A percentile compares a stretch with the other conserved stretches of the same genome.
These are phyloP conservation scores for Uronychia setigera DNA, from an alignment of 73 alveolate genomes.

Conservation along the genomic window DNA sequence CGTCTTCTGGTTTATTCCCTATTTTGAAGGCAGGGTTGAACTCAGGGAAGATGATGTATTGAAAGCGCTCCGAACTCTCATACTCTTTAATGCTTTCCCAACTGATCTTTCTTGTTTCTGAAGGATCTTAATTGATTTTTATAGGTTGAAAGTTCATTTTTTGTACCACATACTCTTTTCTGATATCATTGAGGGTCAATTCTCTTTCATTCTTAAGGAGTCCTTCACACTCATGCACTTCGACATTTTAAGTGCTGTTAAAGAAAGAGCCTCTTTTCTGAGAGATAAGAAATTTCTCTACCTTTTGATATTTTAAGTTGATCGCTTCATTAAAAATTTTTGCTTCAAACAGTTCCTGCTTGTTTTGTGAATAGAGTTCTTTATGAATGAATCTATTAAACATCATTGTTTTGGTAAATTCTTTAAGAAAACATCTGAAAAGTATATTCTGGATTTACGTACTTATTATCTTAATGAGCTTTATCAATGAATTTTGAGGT, in stretches of 20 bases:
- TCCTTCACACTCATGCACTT: background rate
- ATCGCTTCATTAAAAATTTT: constrained; percentile 36
- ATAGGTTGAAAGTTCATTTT: background rate
- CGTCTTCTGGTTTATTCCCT: background rate
- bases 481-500: background rate
- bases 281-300: background rate
- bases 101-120: background rate
- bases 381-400: constrained; percentile 35
- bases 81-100: background rate
- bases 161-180: background rate
- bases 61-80: too few species aligned
- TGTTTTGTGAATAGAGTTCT: constrained; percentile 27
- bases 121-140: too few species aligned
- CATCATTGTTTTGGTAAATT: constrained; percentile 21
- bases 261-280: background rate
- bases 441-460: background rate
- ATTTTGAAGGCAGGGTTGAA: background rate
- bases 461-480: background rate
- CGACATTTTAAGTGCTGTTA: background rate
- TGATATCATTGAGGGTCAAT: background rate
- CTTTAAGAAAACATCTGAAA: constrained; percentile 35
- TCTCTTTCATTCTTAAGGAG: background rate
- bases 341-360: constrained; percentile 21
- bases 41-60: background rate
- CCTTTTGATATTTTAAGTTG: background rate